Evolutionary conservation across 2,329 filamentous ascomycete genomes (phyloP).

Genomic region (Hypocreales sp.): DNA sequence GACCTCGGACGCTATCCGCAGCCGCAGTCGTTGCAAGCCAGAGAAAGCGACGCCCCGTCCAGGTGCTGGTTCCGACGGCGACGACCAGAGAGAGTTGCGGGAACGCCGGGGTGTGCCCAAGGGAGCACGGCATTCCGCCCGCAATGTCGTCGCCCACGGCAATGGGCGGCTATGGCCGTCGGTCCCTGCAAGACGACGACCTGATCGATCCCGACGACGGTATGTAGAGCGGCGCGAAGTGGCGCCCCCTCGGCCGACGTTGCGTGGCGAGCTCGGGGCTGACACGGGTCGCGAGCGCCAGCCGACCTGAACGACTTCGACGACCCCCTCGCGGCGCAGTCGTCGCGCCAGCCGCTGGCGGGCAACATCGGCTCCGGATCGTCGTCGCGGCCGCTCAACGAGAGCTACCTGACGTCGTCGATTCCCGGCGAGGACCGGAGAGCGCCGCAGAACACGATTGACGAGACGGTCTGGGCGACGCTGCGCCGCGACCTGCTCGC

Average conservation of each 20-base stretch:
- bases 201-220: slow-evolving; percentile 70
- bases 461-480: slow-evolving; percentile 97
- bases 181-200: slow-evolving; percentile 50
- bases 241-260: too few relatives aligned
- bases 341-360: slow-evolving; percentile 64
- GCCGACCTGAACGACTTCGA: slow-evolving; percentile 87
- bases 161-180: slow-evolving; percentile 43
- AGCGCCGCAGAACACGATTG: slow-evolving; percentile 83
- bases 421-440: slow-evolving; percentile 88
- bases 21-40: too few relatives aligned
- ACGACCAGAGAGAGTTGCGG: too few relatives aligned
- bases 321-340: slow-evolving; percentile 56
- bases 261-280: background rate
- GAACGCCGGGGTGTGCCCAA: too few relatives aligned
- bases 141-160: slow-evolving; percentile 30
- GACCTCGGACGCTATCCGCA: too few relatives aligned
- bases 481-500: slow-evolving; percentile 79
- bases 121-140: background rate
- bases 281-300: slow-evolving; percentile 14
- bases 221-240: slow-evolving; percentile 23
- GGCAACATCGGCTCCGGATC: slow-evolving; percentile 62
- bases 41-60: too few relatives aligned
- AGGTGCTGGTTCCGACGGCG: too few relatives aligned
- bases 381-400: slow-evolving; percentile 43
- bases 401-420: slow-evolving; percentile 72